Conservation (phyloP, 2,329 filamentous ascomycete genomes). For the Diatrype stigma region DNA sequence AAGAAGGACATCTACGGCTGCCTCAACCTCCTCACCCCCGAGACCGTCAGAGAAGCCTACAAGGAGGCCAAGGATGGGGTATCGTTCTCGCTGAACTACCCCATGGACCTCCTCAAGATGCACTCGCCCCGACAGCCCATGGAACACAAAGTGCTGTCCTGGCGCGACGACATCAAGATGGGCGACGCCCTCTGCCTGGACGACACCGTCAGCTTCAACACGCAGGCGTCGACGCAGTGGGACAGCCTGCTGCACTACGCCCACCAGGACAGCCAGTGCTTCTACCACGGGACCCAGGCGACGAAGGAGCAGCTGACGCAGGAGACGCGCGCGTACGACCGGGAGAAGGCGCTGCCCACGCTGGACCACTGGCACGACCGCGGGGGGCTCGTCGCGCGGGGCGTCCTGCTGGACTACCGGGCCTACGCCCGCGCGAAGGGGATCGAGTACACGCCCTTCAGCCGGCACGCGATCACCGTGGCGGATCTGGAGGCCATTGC, state of each 20-base stretch:
- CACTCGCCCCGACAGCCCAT: slow-evolving; percentile 1
- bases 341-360: slow-evolving; percentile 1
- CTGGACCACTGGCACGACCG: slow-evolving; percentile 8
- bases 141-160: slow-evolving; percentile 3
- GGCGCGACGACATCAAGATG: slow-evolving; percentile 3
- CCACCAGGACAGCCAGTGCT: slow-evolving; percentile 1
- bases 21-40: slow-evolving; percentile 7
- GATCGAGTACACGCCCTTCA: slow-evolving; percentile 34
- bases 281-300: slow-evolving; percentile 3
- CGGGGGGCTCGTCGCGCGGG: slow-evolving; percentile 46
- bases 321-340: neutral
- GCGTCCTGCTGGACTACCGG: slow-evolving; percentile 50
- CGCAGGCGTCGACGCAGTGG: slow-evolving; percentile 9
- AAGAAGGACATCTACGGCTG: slow-evolving; percentile 7
- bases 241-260: slow-evolving; percentile 7
- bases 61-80: slow-evolving; percentile 7
- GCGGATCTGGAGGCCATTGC: slow-evolving; percentile 40
- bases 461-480: slow-evolving; percentile 38
- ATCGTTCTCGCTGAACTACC: slow-evolving; percentile 5
- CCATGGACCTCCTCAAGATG: slow-evolving; percentile 5
- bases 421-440: slow-evolving; percentile 37
- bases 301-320: slow-evolving; percentile 3
- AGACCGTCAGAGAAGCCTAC: slow-evolving; percentile 3
- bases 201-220: slow-evolving; percentile 11
- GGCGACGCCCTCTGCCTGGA: slow-evolving; percentile 1